A percentile compares a stretch with the other conserved stretches of the same genome.
Evolutionary conservation across 2,329 filamentous ascomycete genomes (phyloP).

Genomic region (Teratosphaeria nubilosa): DNA sequence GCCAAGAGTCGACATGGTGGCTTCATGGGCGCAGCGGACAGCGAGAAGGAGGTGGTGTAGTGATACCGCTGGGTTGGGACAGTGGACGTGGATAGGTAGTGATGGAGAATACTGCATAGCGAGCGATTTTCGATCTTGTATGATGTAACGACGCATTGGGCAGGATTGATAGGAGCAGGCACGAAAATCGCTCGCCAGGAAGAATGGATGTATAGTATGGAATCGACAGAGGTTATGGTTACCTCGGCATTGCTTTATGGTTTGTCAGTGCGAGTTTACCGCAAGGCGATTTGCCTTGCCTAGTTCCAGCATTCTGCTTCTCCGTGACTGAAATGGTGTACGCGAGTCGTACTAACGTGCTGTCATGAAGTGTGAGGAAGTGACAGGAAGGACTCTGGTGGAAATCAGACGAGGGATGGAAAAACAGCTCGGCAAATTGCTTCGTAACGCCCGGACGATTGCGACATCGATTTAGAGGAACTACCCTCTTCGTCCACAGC

Average conservation of each 20-base stretch:
- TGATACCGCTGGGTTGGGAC: background rate
- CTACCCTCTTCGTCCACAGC: background rate
- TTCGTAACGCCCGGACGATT: background rate
- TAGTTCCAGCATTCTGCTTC: no score
- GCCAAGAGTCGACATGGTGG: background rate
- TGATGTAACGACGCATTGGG: background rate
- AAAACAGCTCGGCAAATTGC: background rate
- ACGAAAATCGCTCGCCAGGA: no score
- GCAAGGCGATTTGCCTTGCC: no score
- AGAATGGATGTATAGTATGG: no score
- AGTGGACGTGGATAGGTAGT: background rate
- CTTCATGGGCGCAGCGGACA: background rate
- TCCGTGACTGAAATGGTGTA: no score
- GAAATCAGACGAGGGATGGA: background rate
- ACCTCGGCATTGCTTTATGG: no score
- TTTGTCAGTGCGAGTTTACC: no score
- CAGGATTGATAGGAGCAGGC: background rate
- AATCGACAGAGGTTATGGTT: no score
- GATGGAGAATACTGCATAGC: background rate
- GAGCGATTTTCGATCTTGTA: background rate
- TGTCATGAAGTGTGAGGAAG: background rate
- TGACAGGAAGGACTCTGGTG: no score
- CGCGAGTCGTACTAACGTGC: no score
- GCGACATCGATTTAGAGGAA: no score
- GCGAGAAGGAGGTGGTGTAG: conserved; percentile 1